phyloP scores from a whole-genome alignment of 2,329 filamentous ascomycete genomes.

The Colletotrichum magnum region DNA sequence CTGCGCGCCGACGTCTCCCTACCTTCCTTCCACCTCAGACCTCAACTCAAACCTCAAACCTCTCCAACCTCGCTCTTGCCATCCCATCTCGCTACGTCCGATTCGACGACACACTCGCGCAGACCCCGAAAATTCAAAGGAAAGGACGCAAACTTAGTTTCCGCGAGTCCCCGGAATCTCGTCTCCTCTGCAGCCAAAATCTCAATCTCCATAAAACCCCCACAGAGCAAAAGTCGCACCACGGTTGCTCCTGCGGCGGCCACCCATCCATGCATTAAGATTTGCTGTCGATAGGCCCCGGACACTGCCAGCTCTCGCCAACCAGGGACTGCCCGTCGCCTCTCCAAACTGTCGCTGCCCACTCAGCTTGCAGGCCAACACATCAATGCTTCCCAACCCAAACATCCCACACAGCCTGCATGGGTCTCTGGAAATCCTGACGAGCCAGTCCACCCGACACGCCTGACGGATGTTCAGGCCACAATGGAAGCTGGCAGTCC shows the following conservation, averaged over 20 bases:
- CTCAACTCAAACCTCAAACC: conserved; percentile 9
- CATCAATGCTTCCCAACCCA: conserved; percentile 61
- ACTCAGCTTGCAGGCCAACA: conserved; percentile 58
- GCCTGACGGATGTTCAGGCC: conserved; percentile 61
- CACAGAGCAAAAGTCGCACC: conserved; percentile 39
- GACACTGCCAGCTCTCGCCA: conserved; percentile 40
- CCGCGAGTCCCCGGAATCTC: conserved; percentile 20
- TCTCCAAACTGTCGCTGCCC: conserved; percentile 46
- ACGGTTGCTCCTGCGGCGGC: conserved; percentile 37
- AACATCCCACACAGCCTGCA: conserved; percentile 54
- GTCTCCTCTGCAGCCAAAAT: conserved; percentile 26
- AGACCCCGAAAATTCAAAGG: not conserved
- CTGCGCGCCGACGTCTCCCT: conserved; percentile 19
- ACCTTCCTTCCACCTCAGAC: conserved; percentile 14
- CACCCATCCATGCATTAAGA: conserved; percentile 40
- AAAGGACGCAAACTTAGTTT: conserved; percentile 17
- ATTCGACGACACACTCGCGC: conserved; percentile 24
- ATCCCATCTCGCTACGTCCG: conserved; percentile 38
- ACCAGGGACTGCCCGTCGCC: conserved; percentile 41
- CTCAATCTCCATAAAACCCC: conserved; percentile 34
- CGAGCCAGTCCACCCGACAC: conserved; percentile 57
- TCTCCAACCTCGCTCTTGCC: conserved; percentile 35
- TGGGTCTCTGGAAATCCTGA: conserved; percentile 58
- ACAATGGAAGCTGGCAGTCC: conserved; percentile 65
- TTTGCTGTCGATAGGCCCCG: conserved; percentile 41